phyloP scores from a whole-genome alignment of 2,329 filamentous ascomycete genomes.

The Sphaceloma murrayae region DNA sequence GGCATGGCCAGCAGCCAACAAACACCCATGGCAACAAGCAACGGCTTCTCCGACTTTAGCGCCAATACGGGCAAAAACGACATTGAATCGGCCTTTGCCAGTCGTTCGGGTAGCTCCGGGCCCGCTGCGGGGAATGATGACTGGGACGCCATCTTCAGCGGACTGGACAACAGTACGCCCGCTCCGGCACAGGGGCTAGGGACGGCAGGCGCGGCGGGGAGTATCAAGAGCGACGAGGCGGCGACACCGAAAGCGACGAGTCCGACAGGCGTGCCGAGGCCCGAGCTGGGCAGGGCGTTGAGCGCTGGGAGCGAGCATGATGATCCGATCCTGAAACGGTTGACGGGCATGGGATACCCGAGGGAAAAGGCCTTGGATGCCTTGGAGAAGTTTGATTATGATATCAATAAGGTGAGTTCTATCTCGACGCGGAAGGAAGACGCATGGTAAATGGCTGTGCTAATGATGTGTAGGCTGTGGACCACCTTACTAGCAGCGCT shows the following conservation, averaged over 20 bases:
- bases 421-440: background rate
- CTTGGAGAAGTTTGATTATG: conserved; percentile 91
- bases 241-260: conserved; percentile 16
- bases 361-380: conserved; percentile 65
- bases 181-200: conserved; percentile 17
- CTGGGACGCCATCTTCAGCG: conserved; percentile 91
- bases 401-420: conserved; percentile 74
- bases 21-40: conserved; percentile 29
- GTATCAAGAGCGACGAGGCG: conserved; percentile 12
- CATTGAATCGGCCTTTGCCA: conserved; percentile 21
- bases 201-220: conserved; percentile 21
- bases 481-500: conserved; percentile 17
- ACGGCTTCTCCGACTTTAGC: conserved; percentile 25
- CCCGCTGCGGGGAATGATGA: conserved; percentile 47
- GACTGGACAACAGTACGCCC: conserved; percentile 50
- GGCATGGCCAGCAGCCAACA: conserved; percentile 33
- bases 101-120: conserved; percentile 17
- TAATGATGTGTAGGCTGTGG: conserved; percentile 18
- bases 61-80: conserved; percentile 18
- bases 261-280: conserved; percentile 22
- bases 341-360: conserved; percentile 83
- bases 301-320: conserved; percentile 71
- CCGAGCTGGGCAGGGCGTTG: conserved; percentile 55
- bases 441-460: background rate
- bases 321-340: conserved; percentile 79